phyloP scores from a whole-genome alignment of 2,329 filamentous ascomycete species.

The Blastomyces parvus region DNA sequence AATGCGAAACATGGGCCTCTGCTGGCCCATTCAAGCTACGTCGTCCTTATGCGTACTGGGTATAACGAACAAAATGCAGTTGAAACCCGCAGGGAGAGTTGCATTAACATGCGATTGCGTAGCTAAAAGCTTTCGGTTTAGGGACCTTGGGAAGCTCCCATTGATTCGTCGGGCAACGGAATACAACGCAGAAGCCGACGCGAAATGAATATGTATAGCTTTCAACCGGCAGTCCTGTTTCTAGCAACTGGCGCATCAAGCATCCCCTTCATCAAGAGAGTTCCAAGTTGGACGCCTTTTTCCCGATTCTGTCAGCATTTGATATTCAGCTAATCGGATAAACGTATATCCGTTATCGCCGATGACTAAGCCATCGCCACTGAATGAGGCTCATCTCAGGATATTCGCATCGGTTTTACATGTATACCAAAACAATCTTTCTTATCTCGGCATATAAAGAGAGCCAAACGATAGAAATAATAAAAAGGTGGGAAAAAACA shows the following conservation, averaged over 20 bases:
- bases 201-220: neutral
- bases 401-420: too few relatives aligned
- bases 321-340: neutral
- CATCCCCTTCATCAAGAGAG: neutral
- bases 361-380: conserved; percentile 1
- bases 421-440: neutral
- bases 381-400: neutral
- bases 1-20: neutral
- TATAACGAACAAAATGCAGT: neutral
- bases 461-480: neutral
- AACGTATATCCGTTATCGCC: neutral
- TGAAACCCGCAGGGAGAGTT: neutral
- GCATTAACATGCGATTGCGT: neutral
- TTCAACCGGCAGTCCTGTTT: neutral
- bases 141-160: neutral
- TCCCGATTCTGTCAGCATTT: too few relatives aligned
- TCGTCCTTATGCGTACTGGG: neutral
- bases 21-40: neutral
- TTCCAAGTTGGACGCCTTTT: too few relatives aligned
- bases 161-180: neutral
- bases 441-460: neutral
- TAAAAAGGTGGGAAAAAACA: neutral
- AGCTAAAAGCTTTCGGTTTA: neutral
- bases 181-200: neutral
- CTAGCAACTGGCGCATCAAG: neutral